Conservation (phyloP, 352 stramenopile genomes). For the Lagenidium giganteum region DNA sequence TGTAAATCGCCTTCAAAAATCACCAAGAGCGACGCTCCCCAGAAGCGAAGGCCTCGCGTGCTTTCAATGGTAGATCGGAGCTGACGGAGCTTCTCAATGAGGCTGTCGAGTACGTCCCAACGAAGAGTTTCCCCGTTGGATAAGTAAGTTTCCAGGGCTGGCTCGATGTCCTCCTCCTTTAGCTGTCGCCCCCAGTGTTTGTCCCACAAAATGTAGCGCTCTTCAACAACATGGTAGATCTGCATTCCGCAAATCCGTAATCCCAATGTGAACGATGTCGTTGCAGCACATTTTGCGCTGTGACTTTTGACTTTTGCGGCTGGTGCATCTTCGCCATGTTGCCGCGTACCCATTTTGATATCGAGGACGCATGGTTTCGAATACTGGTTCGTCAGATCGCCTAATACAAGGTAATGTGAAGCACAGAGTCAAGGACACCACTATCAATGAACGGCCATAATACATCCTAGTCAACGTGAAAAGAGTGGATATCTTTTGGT, state of each 20-base stretch:
- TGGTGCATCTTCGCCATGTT: conserved; percentile 66
- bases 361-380: conserved; percentile 64
- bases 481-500: conserved; percentile 14
- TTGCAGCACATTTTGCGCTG: conserved; percentile 66
- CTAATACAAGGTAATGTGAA: conserved; percentile 62
- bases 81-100: conserved; percentile 36
- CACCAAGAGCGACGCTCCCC: conserved; percentile 64
- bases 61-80: conserved; percentile 34
- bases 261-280: conserved; percentile 59
- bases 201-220: conserved; percentile 68
- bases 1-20: conserved; percentile 68
- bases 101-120: conserved; percentile 29
- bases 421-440: conserved; percentile 9
- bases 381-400: conserved; percentile 64
- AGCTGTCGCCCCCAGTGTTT: conserved; percentile 75
- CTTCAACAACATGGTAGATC: conserved; percentile 54
- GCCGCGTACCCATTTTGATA: conserved; percentile 79
- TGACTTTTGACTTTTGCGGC: conserved; percentile 66
- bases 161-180: conserved; percentile 41
- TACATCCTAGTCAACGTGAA: not conserved
- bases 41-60: conserved; percentile 65
- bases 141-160: conserved; percentile 63
- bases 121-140: conserved; percentile 38
- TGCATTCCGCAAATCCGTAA: conserved; percentile 80
- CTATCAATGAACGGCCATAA: conserved; percentile 9